A percentile compares a stretch with the other conserved stretches of the same genome.
Conservation (phyloP, 2,329 filamentous ascomycete species). For the Ceratocystis papillata region DNA sequence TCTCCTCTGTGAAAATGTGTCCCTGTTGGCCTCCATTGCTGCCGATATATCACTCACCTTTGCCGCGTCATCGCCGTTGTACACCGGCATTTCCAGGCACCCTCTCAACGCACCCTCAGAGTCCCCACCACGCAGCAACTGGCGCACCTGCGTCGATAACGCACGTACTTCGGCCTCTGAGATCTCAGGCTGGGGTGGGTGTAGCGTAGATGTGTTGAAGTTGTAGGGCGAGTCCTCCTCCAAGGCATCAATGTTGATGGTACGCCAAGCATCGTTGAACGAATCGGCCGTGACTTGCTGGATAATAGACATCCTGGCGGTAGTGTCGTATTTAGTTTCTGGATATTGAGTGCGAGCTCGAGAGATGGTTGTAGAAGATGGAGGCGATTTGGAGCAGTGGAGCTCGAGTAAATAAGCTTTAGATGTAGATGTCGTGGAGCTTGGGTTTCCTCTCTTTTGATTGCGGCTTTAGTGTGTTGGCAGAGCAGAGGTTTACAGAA, state of each 20-base stretch:
- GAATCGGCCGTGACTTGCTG: conserved; percentile 52
- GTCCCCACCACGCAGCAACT: conserved; percentile 78
- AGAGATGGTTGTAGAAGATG: neutral
- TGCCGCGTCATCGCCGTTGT: conserved; percentile 46
- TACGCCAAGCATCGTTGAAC: conserved; percentile 61
- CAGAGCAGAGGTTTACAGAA: neutral
- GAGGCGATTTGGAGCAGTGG: conserved; percentile 11
- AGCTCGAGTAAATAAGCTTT: conserved; percentile 17
- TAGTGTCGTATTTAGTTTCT: neutral
- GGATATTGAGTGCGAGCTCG: neutral
- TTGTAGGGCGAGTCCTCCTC: conserved; percentile 83
- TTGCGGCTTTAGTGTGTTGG: conserved; percentile 11
- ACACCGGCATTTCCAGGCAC: conserved; percentile 77
- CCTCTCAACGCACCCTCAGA: conserved; percentile 74
- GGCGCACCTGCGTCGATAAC: conserved; percentile 69
- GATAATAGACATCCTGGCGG: conserved; percentile 50
- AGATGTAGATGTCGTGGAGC: conserved; percentile 12
- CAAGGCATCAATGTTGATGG: conserved; percentile 86
- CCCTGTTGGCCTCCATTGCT: neutral
- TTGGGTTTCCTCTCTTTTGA: neutral
- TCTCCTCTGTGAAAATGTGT: neutral
- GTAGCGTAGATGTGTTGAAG: conserved; percentile 78
- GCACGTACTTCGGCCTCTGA: conserved; percentile 68
- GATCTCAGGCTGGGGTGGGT: conserved; percentile 63
- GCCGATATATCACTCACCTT: conserved; percentile 40